Evolutionary conservation across 805 yeast genomes (phyloP).

Genomic region (Lachancea cidri): DNA sequence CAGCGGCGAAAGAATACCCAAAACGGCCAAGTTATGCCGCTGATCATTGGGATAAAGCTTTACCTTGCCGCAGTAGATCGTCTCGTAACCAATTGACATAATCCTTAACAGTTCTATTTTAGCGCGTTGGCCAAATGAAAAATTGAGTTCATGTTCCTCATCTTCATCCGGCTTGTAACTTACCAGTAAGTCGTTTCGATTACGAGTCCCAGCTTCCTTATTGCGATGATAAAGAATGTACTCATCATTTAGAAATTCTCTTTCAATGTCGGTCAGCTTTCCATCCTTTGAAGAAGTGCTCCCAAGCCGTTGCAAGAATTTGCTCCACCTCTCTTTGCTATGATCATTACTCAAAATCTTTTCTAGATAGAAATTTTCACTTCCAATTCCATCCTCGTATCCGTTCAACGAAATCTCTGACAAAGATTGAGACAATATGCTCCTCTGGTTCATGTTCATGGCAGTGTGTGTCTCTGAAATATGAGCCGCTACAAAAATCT

Average conservation of each 20-base stretch:
- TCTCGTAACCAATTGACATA: slow-evolving; percentile 76
- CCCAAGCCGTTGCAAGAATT: slow-evolving; percentile 14
- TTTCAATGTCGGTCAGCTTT: slow-evolving; percentile 20
- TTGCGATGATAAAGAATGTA: slow-evolving; percentile 23
- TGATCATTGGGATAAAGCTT: slow-evolving; percentile 44
- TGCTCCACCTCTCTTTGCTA: slow-evolving; percentile 23
- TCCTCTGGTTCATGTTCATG: slow-evolving; percentile 70
- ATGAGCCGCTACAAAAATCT: slow-evolving; percentile 78
- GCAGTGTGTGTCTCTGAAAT: slow-evolving; percentile 79
- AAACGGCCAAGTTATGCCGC: slow-evolving; percentile 62
- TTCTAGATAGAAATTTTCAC: slow-evolving; percentile 32
- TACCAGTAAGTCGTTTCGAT: slow-evolving; percentile 12
- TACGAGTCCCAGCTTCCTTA: slow-evolving; percentile 4
- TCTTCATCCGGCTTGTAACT: slow-evolving; percentile 16
- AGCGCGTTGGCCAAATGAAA: slow-evolving; percentile 64
- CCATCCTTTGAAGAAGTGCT: slow-evolving; percentile 6
- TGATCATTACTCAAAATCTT: slow-evolving; percentile 21
- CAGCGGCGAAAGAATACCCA: slow-evolving; percentile 70
- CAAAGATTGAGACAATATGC: slow-evolving; percentile 69
- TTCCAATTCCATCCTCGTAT: slow-evolving; percentile 31
- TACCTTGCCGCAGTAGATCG: slow-evolving; percentile 65
- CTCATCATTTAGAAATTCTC: slow-evolving; percentile 33
- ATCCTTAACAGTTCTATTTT: slow-evolving; percentile 75
- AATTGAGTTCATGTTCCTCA: slow-evolving; percentile 36
- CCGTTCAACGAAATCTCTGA: slow-evolving; percentile 59